Percentiles rank a stretch among this genome's conserved stretches.
Evolutionary conservation across 352 stramenopile genomes (phyloP).

Genomic region (Plasmopara halstedii): DNA sequence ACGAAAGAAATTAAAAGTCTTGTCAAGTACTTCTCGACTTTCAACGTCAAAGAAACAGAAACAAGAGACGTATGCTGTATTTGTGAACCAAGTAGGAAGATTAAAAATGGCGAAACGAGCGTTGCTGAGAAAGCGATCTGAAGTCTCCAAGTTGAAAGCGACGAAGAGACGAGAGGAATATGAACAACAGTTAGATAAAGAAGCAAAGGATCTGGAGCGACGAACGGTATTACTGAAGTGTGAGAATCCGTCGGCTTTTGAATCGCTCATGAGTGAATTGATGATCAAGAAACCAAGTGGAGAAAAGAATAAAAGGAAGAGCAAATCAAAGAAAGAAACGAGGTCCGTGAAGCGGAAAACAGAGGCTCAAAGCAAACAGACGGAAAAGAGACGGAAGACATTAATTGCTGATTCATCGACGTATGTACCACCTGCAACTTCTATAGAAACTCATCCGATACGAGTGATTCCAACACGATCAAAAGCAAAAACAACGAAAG

Average conservation of each 20-base stretch:
- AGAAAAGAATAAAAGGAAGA: constrained; percentile 4
- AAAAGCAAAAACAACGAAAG: constrained; percentile 2
- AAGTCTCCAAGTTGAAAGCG: constrained; percentile 15
- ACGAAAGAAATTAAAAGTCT: constrained; percentile 1
- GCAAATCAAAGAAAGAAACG: constrained; percentile 4
- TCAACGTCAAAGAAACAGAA: constrained; percentile 1
- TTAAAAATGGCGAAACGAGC: constrained; percentile 16
- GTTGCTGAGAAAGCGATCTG: constrained; percentile 14
- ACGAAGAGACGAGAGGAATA: constrained; percentile 25
- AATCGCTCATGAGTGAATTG: constrained; percentile 13
- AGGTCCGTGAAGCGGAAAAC: constrained; percentile 5
- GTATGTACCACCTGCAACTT: constrained; percentile 9
- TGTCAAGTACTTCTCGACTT: not conserved
- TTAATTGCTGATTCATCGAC: constrained; percentile 8
- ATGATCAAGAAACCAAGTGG: constrained; percentile 16
- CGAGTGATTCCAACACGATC: constrained; percentile 11
- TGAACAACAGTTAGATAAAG: constrained; percentile 21
- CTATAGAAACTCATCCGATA: not conserved
- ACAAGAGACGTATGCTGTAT: constrained; percentile 3
- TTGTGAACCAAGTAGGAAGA: constrained; percentile 18
- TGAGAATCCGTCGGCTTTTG: constrained; percentile 5
- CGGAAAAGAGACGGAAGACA: constrained; percentile 14
- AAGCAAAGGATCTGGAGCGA: constrained; percentile 13
- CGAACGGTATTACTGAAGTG: constrained; percentile 12
- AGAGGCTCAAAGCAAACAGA: not conserved